phyloP scores from a whole-genome alignment of 2,329 filamentous ascomycete genomes.

The Fusarium mundagurra region DNA sequence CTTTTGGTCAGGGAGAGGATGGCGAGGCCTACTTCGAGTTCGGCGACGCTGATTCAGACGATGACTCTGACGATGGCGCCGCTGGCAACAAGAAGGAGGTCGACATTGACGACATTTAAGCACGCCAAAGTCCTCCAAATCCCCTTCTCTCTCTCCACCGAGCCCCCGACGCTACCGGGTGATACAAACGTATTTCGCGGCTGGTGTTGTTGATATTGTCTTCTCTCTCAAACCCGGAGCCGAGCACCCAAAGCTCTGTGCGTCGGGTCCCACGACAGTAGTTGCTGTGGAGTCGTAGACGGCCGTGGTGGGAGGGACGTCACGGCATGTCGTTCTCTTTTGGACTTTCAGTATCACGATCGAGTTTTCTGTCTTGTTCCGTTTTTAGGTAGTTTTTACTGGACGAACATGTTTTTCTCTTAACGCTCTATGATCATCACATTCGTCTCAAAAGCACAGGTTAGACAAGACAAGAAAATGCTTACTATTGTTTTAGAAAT shows the following conservation, averaged over 20 bases:
- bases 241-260: slow-evolving; percentile 14
- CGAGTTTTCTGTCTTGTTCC: slow-evolving; percentile 35
- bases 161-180: slow-evolving; percentile 36
- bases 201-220: slow-evolving; percentile 61
- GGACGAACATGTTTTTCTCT: slow-evolving; percentile 40
- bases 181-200: slow-evolving; percentile 1
- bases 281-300: slow-evolving; percentile 49
- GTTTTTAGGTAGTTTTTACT: slow-evolving; percentile 29
- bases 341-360: slow-evolving; percentile 26
- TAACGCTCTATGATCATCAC: slow-evolving; percentile 36
- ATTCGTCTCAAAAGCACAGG: slow-evolving; percentile 39
- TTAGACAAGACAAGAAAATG: slow-evolving; percentile 44
- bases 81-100: slow-evolving; percentile 77
- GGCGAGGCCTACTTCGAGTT: slow-evolving; percentile 99
- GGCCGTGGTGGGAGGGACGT: slow-evolving; percentile 71
- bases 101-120: slow-evolving; percentile 94
- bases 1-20: slow-evolving; percentile 88
- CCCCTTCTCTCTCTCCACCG: slow-evolving; percentile 29
- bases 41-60: slow-evolving; percentile 83
- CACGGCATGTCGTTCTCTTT: slow-evolving; percentile 53
- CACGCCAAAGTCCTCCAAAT: not conserved
- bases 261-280: slow-evolving; percentile 59
- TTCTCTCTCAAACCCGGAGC: slow-evolving; percentile 68
- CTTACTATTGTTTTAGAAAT: slow-evolving; percentile 30
- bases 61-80: slow-evolving; percentile 63